Conservation (phyloP, 1,139 yeast genomes). For the Yamadazyma dendronema region DNA sequence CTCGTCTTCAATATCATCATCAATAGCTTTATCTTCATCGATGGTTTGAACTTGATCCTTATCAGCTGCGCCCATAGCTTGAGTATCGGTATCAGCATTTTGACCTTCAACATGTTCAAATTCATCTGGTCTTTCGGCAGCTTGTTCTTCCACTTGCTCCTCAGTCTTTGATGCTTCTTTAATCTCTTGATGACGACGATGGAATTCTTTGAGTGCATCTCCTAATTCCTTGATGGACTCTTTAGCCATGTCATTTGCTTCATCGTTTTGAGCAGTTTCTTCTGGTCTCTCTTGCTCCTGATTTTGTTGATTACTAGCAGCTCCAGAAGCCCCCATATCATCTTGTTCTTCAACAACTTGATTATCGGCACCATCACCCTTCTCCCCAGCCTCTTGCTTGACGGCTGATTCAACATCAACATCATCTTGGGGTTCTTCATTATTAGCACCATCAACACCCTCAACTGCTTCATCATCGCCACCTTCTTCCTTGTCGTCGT, state of each 20-base stretch:
- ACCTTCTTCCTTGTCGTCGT: slow-evolving; percentile 24
- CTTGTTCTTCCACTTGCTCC: slow-evolving; percentile 42
- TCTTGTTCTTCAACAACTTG: slow-evolving; percentile 66
- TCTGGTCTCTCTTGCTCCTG: slow-evolving; percentile 26
- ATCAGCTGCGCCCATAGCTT: slow-evolving; percentile 89
- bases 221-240: slow-evolving; percentile 87
- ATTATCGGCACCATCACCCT: slow-evolving; percentile 77
- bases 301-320: slow-evolving; percentile 47
- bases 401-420: slow-evolving; percentile 65
- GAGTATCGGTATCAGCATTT: slow-evolving; percentile 71
- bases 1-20: slow-evolving; percentile 38
- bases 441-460: slow-evolving; percentile 51
- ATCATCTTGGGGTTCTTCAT: slow-evolving; percentile 51
- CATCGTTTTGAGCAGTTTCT: slow-evolving; percentile 43
- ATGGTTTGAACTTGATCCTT: slow-evolving; percentile 75
- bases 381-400: slow-evolving; percentile 67
- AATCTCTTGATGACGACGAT: slow-evolving; percentile 86
- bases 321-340: slow-evolving; percentile 68
- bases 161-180: slow-evolving; percentile 52
- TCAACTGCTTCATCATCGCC: slow-evolving; percentile 30
- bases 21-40: slow-evolving; percentile 85
- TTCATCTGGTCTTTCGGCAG: slow-evolving; percentile 76
- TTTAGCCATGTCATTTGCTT: slow-evolving; percentile 68
- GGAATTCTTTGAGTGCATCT: slow-evolving; percentile 86
- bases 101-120: slow-evolving; percentile 91